These are phyloP conservation scores for Metschnikowia amazonensis DNA, from an alignment of 805 yeast species.

Conservation along the genomic window DNA sequence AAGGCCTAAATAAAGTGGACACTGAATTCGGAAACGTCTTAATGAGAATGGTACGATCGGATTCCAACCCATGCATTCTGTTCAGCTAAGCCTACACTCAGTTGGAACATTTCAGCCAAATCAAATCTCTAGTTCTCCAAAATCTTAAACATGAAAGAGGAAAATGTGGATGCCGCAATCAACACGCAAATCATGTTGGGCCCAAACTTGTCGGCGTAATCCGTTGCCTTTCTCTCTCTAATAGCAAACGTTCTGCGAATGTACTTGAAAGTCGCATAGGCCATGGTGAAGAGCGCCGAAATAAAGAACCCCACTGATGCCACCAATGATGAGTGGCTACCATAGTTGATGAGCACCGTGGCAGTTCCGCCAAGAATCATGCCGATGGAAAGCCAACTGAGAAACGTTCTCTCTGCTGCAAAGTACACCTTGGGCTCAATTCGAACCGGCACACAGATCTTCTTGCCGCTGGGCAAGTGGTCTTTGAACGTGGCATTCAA, in stretches of 20 bases:
- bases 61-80: too few species aligned
- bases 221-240: conserved; percentile 74
- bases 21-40: too few species aligned
- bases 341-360: conserved; percentile 79
- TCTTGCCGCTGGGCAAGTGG: conserved; percentile 82
- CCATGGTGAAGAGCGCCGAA: conserved; percentile 69
- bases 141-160: conserved; percentile 54
- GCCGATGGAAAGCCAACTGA: conserved; percentile 91
- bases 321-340: conserved; percentile 61
- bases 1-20: too few species aligned
- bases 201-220: conserved; percentile 85
- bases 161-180: conserved; percentile 63
- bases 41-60: too few species aligned
- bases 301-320: conserved; percentile 85
- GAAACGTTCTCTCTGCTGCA: conserved; percentile 93
- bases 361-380: conserved; percentile 87
- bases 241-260: conserved; percentile 79
- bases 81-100: too few species aligned
- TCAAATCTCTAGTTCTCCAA: conserved; percentile 32
- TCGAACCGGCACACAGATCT: conserved; percentile 87
- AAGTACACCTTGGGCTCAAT: conserved; percentile 99
- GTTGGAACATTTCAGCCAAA: too few species aligned
- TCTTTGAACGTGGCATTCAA: conserved; percentile 45
- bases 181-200: conserved; percentile 79
- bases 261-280: conserved; percentile 70